Base-by-base conservation (phyloP, 192 early-diverging fungal species). In the Obelidium mucronatum region DNA sequence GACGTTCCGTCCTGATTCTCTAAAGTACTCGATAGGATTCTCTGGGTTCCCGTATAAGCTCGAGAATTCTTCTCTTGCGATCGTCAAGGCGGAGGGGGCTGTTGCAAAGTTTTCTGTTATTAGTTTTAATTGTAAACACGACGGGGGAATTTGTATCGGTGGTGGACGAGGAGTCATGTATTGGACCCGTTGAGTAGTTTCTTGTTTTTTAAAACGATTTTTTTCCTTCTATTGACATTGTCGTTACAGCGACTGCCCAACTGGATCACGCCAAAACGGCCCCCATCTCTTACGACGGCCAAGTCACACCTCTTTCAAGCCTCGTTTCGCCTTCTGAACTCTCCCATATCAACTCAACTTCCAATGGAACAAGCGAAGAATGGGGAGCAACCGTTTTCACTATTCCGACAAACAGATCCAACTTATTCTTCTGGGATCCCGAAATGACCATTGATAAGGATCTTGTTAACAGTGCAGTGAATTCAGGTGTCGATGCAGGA, bases 351-450 rank as follows among this genome's bases (percentile, higher is more conserved):
- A 48, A 48, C 44, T 15, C 44, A 48, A 19, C 44, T 19, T 19
- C 19, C 44, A 48, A 48, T 19, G 44, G 44, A 48, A 48, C 44
- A 48, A 15, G 11, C 44, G 44, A 48, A 26, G 24, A 8, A 8
- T 58, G 55, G 55, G 8, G 13, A 6, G 55, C 55, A 31, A 31
- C 55, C 6, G 55, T 58, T 8, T 58, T 58, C 55, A 58, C 55
- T 24, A 26, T 58, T 58, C 24, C 22, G 55, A 58, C 24, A 22
- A 58, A 58, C 55, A 58, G 55, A 58, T 24, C 17, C 24, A 58
- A 58, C 55, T 58, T 58, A 26, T 58, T 58, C 30, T 58, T 58
- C 55, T 58, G 55, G 55, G 55, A 58, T 58, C 55, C 55, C 17
- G 55, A 58, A 26, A 26, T 58, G 5, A 31, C 17, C 26, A 24